Evolutionary conservation across 805 yeast genomes (phyloP).

Genomic region (Candida dajiaensis): DNA sequence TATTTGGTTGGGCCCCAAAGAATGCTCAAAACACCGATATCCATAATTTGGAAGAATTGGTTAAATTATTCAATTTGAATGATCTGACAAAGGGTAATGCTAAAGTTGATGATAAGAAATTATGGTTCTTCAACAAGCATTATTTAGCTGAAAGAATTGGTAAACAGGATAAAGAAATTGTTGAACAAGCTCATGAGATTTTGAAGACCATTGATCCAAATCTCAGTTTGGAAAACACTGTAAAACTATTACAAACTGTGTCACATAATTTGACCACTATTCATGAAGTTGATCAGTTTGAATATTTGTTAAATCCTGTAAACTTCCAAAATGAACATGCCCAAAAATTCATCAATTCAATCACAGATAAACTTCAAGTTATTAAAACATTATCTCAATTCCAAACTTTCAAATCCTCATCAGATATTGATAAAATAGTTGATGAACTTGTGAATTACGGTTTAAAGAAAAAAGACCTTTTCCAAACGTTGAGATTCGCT

Average conservation of each 20-base stretch:
- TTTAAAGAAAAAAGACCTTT: conserved; percentile 35
- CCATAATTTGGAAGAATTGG: conserved; percentile 46
- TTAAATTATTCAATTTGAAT: conserved; percentile 51
- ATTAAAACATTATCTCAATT: conserved; percentile 15
- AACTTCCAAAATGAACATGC: conserved; percentile 21
- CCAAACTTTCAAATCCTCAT: background rate
- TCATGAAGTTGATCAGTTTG: conserved; percentile 45
- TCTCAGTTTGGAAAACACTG: conserved; percentile 28
- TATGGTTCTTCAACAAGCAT: conserved; percentile 70
- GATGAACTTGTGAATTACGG: conserved; percentile 17
- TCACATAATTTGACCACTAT: conserved; percentile 47
- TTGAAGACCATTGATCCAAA: conserved; percentile 14
- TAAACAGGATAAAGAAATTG: conserved; percentile 31
- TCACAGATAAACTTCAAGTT: conserved; percentile 9
- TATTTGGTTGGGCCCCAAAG: conserved; percentile 89
- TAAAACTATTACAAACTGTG: conserved; percentile 35
- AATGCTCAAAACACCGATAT: conserved; percentile 49
- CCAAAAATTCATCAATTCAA: conserved; percentile 26
- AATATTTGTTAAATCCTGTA: conserved; percentile 39
- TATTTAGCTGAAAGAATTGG: conserved; percentile 45
- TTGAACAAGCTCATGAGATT: conserved; percentile 25
- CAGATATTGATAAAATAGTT: conserved; percentile 5
- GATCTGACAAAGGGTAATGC: conserved; percentile 90
- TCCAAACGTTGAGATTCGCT: conserved; percentile 58
- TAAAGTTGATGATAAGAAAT: conserved; percentile 76